Evolutionary conservation across 768 basidiomycete species (phyloP).

Genomic region (Chalciporus piperatus): DNA sequence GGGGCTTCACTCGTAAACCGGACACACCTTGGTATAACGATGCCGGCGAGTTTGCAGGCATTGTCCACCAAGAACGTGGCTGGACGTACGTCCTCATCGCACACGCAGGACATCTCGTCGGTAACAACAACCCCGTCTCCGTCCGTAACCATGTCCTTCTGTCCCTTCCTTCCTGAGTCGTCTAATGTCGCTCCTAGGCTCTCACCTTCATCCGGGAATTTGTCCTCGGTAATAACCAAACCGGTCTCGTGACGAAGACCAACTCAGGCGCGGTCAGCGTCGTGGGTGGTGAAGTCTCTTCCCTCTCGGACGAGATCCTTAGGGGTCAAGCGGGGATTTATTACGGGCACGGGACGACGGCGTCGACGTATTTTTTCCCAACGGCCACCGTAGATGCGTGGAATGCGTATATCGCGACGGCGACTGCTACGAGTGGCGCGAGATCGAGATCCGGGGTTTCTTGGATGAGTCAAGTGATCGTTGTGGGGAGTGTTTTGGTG

Average conservation of each 20-base stretch:
- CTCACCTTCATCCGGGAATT: constrained; percentile 62
- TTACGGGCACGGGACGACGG: constrained; percentile 46
- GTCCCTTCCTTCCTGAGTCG: not conserved
- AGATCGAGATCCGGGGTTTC: not conserved
- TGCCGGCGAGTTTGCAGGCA: constrained; percentile 53
- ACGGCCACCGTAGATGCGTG: constrained; percentile 56
- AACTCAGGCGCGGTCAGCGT: constrained; percentile 28
- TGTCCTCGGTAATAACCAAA: constrained; percentile 59
- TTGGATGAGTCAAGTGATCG: not conserved
- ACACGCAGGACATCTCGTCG: constrained; percentile 39
- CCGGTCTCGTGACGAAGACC: constrained; percentile 48
- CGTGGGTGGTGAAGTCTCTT: constrained; percentile 48
- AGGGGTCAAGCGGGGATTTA: constrained; percentile 55
- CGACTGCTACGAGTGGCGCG: constrained; percentile 20
- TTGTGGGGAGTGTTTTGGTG: not conserved
- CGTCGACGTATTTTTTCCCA: constrained; percentile 54
- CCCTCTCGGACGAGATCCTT: constrained; percentile 45
- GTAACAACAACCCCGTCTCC: constrained; percentile 31
- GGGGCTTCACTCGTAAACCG: constrained; percentile 68
- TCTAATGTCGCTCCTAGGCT: constrained; percentile 38
- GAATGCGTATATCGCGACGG: constrained; percentile 48
- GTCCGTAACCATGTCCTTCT: constrained; percentile 38
- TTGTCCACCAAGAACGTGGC: constrained; percentile 70
- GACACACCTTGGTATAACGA: constrained; percentile 66
- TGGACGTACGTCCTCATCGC: constrained; percentile 44